These are phyloP conservation scores for Kuraishia piskuri DNA, from an alignment of 805 yeast species.

Conservation along the genomic window DNA sequence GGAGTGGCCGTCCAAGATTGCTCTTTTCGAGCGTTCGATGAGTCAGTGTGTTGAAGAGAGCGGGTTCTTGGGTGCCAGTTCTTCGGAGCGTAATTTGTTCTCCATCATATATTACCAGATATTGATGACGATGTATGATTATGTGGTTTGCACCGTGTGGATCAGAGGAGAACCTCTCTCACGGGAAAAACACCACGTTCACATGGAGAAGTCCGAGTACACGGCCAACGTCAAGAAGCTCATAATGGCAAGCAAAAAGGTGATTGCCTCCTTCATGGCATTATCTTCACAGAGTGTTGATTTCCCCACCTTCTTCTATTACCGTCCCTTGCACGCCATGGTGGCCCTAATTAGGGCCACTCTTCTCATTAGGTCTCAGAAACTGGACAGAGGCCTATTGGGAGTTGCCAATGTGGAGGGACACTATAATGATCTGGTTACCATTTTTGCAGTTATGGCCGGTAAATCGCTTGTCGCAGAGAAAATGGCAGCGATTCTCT, in stretches of 20 bases:
- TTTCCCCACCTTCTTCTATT: constrained; percentile 44
- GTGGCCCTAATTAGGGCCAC: constrained; percentile 38
- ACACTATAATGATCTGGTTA: constrained; percentile 19
- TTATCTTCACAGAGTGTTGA: constrained; percentile 28
- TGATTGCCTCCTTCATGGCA: constrained; percentile 34
- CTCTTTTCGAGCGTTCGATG: constrained; percentile 29
- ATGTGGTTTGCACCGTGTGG: constrained; percentile 33
- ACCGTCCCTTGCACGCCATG: constrained; percentile 44
- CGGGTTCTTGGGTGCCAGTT: constrained; percentile 22
- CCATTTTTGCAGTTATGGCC: constrained; percentile 14
- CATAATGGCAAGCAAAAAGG: constrained; percentile 35
- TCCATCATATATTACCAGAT: constrained; percentile 41
- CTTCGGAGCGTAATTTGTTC: constrained; percentile 30
- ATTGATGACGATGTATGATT: constrained; percentile 43
- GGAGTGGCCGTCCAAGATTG: not conserved
- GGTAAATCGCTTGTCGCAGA: constrained; percentile 21
- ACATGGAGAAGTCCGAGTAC: constrained; percentile 19
- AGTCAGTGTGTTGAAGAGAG: constrained; percentile 31
- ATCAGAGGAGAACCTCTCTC: constrained; percentile 17
- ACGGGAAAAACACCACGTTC: not conserved
- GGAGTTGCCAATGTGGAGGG: constrained; percentile 22
- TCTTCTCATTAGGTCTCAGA: constrained; percentile 33
- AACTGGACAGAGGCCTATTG: constrained; percentile 16
- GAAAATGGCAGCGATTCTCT: constrained; percentile 25
- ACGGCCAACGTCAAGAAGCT: constrained; percentile 30